phyloP scores from a whole-genome alignment of 164 flowering plant species.

The Umbilicus rupestris region DNA sequence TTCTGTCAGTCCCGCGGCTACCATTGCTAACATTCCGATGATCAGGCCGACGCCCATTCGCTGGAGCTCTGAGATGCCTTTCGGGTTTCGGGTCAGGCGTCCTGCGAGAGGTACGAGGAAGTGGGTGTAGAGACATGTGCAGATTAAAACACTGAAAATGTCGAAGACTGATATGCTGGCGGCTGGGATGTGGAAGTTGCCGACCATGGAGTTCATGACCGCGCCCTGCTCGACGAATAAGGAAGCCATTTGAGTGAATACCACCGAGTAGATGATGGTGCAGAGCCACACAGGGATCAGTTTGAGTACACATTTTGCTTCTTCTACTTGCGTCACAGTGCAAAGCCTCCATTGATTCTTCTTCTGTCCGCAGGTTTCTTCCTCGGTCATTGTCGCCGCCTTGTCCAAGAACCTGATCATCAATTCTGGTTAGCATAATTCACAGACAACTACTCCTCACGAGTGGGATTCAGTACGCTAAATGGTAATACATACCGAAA shows the following conservation, averaged over 20 bases:
- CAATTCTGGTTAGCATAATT: background rate
- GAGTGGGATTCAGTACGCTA: background rate
- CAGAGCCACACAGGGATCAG: conserved; percentile 84
- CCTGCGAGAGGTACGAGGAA: conserved; percentile 46
- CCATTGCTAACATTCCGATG: conserved; percentile 48
- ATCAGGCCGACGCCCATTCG: conserved; percentile 60
- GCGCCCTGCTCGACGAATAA: conserved; percentile 91
- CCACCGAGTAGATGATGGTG: conserved; percentile 83
- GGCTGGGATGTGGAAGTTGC: conserved; percentile 59
- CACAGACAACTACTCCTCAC: background rate
- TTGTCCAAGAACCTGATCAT: conserved; percentile 67
- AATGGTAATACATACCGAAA: conserved; percentile 44
- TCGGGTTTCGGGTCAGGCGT: conserved; percentile 39
- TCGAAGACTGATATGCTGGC: conserved; percentile 91
- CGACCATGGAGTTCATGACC: conserved; percentile 46
- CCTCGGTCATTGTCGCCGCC: conserved; percentile 60
- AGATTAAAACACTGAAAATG: conserved; percentile 58
- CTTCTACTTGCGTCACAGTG: conserved; percentile 90
- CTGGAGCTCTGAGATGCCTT: conserved; percentile 55
- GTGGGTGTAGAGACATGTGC: conserved; percentile 50
- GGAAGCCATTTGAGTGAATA: conserved; percentile 95
- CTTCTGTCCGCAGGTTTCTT: conserved; percentile 19
- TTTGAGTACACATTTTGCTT: conserved; percentile 69
- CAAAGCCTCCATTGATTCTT: conserved; percentile 69
- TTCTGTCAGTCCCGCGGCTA: conserved; percentile 52